Evolutionary conservation across 225 moss, liverwort and hornwort species (phyloP).

Genomic region (Pseudoscleropodium purum): DNA sequence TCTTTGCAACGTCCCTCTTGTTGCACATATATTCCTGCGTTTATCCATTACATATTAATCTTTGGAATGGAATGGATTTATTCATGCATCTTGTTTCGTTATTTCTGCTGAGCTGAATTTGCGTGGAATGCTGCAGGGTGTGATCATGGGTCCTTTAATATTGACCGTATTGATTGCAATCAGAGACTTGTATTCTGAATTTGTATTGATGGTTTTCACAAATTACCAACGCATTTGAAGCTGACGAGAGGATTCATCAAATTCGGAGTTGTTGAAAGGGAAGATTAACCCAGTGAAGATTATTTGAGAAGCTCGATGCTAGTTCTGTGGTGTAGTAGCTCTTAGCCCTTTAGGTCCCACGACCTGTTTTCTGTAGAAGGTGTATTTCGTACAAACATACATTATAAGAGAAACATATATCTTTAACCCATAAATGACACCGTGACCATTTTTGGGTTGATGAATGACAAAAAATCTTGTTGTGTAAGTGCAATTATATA

Average conservation of each 20-base stretch:
- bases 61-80: not conserved
- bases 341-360: not conserved
- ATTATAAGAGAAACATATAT: not conserved
- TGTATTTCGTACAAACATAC: not conserved
- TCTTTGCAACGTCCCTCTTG: not conserved
- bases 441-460: no score
- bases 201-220: conserved; percentile 26
- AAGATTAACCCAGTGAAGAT: not conserved
- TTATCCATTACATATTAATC: not conserved
- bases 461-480: no score
- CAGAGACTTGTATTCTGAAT: conserved; percentile 36
- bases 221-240: conserved; percentile 16
- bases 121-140: conserved; percentile 17
- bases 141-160: conserved; percentile 38
- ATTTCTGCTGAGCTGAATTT: not conserved
- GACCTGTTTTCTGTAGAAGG: not conserved
- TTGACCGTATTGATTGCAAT: conserved; percentile 25
- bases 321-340: not conserved
- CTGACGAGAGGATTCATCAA: not conserved
- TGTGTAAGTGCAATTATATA: no score
- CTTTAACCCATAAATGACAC: no score
- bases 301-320: not conserved
- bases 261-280: not conserved
- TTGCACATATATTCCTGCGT: not conserved
- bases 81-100: not conserved